Conservation (phyloP, 148 eudicot species). For the Arctostaphylos glauca region DNA sequence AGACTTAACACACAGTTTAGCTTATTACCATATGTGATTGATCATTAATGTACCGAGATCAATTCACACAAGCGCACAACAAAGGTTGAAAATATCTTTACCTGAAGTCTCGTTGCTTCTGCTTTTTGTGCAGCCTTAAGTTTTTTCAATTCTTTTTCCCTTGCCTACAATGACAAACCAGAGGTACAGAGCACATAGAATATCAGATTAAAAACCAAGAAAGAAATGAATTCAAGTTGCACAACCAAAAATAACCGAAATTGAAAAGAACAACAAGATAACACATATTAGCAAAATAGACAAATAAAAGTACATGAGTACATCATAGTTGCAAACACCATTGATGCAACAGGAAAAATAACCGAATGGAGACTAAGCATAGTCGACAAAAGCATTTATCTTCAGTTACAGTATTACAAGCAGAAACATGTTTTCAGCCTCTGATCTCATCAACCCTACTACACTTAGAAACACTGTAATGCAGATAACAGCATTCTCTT, state of each 20-base stretch:
- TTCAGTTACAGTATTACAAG: neutral
- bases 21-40: neutral
- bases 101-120: constrained; percentile 72
- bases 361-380: neutral
- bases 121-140: constrained; percentile 87
- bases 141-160: constrained; percentile 67
- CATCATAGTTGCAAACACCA: neutral
- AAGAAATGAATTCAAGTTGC: neutral
- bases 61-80: neutral
- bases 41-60: neutral
- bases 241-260: neutral
- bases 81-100: constrained; percentile 3
- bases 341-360: neutral
- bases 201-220: neutral
- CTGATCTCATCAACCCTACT: neutral
- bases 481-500: neutral
- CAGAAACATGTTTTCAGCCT: neutral
- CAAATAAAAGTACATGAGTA: too few relatives aligned
- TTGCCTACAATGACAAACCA: constrained; percentile 41
- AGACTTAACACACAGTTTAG: neutral
- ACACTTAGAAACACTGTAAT: neutral
- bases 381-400: neutral
- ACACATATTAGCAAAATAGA: neutral
- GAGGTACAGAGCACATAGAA: neutral
- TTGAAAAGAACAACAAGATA: neutral